A percentile compares a stretch with the other conserved stretches of the same genome.
These are phyloP conservation scores for Helenozyma rhizophorensis DNA, from an alignment of 805 yeast species.

Conservation along the genomic window DNA sequence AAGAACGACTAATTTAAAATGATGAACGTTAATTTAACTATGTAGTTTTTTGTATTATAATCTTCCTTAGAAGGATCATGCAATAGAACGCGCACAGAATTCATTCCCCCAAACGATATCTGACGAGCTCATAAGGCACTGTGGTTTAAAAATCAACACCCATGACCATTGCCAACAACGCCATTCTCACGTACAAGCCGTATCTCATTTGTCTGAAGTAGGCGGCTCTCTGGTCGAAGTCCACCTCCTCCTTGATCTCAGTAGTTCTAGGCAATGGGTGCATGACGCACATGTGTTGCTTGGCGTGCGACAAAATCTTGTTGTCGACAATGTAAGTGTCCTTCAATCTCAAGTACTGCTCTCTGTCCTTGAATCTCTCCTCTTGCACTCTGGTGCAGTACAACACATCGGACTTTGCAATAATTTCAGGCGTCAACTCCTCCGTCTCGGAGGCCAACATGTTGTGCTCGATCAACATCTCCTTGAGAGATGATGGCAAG, in stretches of 20 bases:
- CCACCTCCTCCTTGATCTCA: constrained; percentile 97
- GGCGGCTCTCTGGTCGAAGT: constrained; percentile 98
- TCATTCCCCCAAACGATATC: constrained; percentile 18
- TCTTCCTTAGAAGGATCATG: neutral
- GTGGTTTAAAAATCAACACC: constrained; percentile 72
- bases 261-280: constrained; percentile 97
- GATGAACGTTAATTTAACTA: no score
- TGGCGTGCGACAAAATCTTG: constrained; percentile 84
- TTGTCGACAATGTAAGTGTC: constrained; percentile 91
- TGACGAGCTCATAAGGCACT: neutral
- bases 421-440: constrained; percentile 75
- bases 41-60: neutral
- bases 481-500: constrained; percentile 70
- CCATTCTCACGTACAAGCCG: constrained; percentile 98
- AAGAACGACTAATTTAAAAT: constrained; percentile 8
- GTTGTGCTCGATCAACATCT: constrained; percentile 60
- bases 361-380: constrained; percentile 80
- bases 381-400: constrained; percentile 98
- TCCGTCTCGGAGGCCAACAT: constrained; percentile 72
- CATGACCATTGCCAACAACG: constrained; percentile 94
- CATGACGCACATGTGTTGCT: constrained; percentile 98
- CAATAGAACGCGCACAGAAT: no score
- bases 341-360: constrained; percentile 81
- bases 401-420: constrained; percentile 87
- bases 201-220: constrained; percentile 99